Base-by-base conservation (phyloP, 2,329 filamentous ascomycete genomes). In the Verticillium nubilum region DNA sequence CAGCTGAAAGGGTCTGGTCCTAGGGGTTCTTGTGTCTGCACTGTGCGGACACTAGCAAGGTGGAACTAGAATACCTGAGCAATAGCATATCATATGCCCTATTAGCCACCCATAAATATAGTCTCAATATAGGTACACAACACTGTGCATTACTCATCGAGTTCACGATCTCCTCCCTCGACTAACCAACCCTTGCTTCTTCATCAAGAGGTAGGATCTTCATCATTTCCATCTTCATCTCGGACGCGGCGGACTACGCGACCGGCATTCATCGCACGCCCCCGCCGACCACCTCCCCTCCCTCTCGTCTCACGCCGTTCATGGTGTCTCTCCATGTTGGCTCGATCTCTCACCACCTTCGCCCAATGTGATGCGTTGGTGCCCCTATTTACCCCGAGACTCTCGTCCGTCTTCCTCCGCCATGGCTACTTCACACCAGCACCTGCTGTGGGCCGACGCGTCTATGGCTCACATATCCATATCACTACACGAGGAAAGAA, bases 401-500 rank as follows among this genome's bases (percentile, higher is more conserved):
- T 23, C 25, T n/a, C 15, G 56, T 57, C 56, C 56, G 53, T 58
- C 54, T 42, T 23, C 54, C 57, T 58, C 57, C 61, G 52, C 58
- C 57, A 58, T 26, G 54, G 61, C 23, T 25, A 5, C 54, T 56
- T 57, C 59, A 55, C 13, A 12, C 19, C 42, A 56, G 57, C 37
- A 54, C 26, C 9, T 19, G 19, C 42, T 19, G 19, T 47, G 54
- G 53, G 42, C 27, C 58, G 55, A 28, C 50, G 26, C 42, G n/a
- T 47, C 7, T 47, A n/a, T 25, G n/a, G 4, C 9, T n/a, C n/a
- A 19, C 19, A 47, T 19, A 7, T 25, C 19, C 42, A 9, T 9
- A 47, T 47, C n/a, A 25, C 42, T 1, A 12, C 27, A 27, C 76
- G 83, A 67, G 79, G 81, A 60, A 85, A 82, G 69, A 85, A 82